These are phyloP conservation scores for Pichia exigua DNA, from an alignment of 805 yeast species.

Conservation along the genomic window DNA sequence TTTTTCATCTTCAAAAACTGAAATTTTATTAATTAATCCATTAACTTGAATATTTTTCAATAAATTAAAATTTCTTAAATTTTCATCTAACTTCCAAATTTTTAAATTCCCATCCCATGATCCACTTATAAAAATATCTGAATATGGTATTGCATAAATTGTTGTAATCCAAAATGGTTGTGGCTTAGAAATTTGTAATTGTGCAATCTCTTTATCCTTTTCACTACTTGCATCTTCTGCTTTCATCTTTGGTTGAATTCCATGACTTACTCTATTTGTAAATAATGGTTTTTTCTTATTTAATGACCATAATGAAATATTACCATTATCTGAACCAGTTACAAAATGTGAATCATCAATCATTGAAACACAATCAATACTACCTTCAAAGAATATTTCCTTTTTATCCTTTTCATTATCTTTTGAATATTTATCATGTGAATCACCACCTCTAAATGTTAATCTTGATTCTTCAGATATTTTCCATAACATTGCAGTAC, in stretches of 20 bases:
- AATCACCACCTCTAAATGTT: constrained; percentile 88
- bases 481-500: constrained; percentile 95
- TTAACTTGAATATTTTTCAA: constrained; percentile 53
- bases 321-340: constrained; percentile 95
- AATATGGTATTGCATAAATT: constrained; percentile 72
- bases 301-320: constrained; percentile 80
- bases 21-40: constrained; percentile 66
- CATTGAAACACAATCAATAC: constrained; percentile 86
- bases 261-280: constrained; percentile 70
- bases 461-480: constrained; percentile 91
- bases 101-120: constrained; percentile 76
- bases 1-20: constrained; percentile 42
- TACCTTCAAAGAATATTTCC: constrained; percentile 62
- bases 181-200: constrained; percentile 53
- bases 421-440: constrained; percentile 30
- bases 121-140: constrained; percentile 79
- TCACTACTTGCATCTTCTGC: constrained; percentile 51
- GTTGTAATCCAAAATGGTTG: constrained; percentile 86
- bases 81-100: constrained; percentile 70
- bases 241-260: constrained; percentile 38
- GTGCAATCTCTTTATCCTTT: constrained; percentile 27
- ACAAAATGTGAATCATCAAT: constrained; percentile 87
- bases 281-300: constrained; percentile 83
- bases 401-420: constrained; percentile 21
- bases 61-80: constrained; percentile 50